Conservation (phyloP, 495 filamentous ascomycete species). For the Penicillium longicatenatum region DNA sequence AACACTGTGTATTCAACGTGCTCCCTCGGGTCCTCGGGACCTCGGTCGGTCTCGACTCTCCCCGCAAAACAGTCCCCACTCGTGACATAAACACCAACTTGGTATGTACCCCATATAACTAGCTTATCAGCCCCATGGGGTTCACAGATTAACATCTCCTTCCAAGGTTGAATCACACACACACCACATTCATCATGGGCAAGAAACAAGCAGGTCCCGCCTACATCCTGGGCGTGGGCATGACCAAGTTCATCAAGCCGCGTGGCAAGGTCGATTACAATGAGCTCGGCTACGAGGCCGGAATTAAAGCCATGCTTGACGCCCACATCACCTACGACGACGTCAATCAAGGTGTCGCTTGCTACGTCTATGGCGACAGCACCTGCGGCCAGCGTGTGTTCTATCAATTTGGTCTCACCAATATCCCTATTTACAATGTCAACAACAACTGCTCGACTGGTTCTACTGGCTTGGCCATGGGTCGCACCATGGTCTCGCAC, state of each 20-base stretch:
- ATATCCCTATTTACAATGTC: conserved; percentile 94
- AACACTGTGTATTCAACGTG: conserved; percentile 7
- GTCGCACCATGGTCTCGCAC: conserved; percentile 73
- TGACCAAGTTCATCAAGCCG: conserved; percentile 99
- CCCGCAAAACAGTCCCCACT: conserved; percentile 21
- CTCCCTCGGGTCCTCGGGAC: conserved; percentile 30
- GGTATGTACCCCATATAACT: background rate
- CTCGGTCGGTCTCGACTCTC: conserved; percentile 26
- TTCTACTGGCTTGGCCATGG: conserved; percentile 84
- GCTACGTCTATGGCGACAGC: conserved; percentile 95
- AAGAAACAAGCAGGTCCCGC: conserved; percentile 55
- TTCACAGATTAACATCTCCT: background rate
- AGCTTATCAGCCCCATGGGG: background rate
- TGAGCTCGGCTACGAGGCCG: conserved; percentile 90
- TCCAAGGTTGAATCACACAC: background rate
- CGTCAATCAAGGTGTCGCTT: conserved; percentile 93
- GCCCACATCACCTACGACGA: conserved; percentile 96
- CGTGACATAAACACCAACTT: background rate
- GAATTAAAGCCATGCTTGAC: conserved; percentile 93
- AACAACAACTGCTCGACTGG: conserved; percentile 99
- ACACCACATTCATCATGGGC: conserved; percentile 36
- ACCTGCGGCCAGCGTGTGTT: conserved; percentile 97
- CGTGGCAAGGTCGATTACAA: conserved; percentile 71
- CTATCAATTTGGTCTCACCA: conserved; percentile 97
- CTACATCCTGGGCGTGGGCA: conserved; percentile 95